These are phyloP conservation scores for Wakefieldia striispora DNA, from an alignment of 768 basidiomycete genomes.

Conservation along the genomic window DNA sequence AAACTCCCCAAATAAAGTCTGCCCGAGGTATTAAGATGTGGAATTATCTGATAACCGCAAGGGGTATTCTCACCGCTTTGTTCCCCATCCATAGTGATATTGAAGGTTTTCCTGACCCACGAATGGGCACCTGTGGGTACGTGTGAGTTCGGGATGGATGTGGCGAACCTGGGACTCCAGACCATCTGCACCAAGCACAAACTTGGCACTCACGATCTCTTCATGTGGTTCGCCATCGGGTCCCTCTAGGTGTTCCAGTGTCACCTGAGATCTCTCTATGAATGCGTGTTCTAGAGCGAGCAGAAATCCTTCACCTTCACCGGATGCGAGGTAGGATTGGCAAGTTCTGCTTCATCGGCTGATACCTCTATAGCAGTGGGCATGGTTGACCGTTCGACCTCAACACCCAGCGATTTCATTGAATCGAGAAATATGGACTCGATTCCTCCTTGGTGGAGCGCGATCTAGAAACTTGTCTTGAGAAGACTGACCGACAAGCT, in stretches of 20 bases:
- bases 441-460: conserved; percentile 35
- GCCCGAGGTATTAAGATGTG: background rate
- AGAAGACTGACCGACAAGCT: background rate
- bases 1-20: conserved; percentile 45
- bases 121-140: conserved; percentile 64
- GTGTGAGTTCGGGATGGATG: conserved; percentile 1
- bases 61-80: conserved; percentile 40
- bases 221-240: conserved; percentile 35
- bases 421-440: conserved; percentile 35
- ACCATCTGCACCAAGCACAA: conserved; percentile 77
- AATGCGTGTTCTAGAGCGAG: background rate
- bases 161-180: conserved; percentile 9
- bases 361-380: conserved; percentile 32
- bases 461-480: conserved; percentile 16
- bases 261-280: conserved; percentile 17
- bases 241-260: conserved; percentile 16
- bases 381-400: conserved; percentile 33
- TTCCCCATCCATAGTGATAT: conserved; percentile 75
- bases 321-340: conserved; percentile 21
- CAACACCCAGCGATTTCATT: conserved; percentile 27
- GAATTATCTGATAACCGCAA: background rate
- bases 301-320: conserved; percentile 15
- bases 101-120: conserved; percentile 70
- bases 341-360: conserved; percentile 18
- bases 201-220: conserved; percentile 69